A percentile compares a stretch with the other conserved stretches of the same genome.
Evolutionary conservation across 768 basidiomycete genomes (phyloP).

Genomic region (Russula abietina): DNA sequence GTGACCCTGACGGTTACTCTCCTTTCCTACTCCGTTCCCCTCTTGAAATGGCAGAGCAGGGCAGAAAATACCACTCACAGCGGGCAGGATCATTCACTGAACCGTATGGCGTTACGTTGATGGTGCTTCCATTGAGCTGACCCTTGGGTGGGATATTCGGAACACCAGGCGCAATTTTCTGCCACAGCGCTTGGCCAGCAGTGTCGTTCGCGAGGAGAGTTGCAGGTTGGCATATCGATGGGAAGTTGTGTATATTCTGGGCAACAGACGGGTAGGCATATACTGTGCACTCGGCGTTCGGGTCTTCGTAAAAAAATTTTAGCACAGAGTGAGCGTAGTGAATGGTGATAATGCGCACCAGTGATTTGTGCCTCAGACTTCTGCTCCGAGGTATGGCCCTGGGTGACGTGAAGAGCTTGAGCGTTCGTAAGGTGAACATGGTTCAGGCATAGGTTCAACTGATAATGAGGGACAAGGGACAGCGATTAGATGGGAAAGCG

Average conservation of each 20-base stretch:
- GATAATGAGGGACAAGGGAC: too few species aligned
- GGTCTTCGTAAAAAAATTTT: conserved; percentile 4
- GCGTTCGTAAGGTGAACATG: background rate
- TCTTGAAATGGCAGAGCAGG: background rate
- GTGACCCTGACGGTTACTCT: too few species aligned
- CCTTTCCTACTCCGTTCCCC: too few species aligned
- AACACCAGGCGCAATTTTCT: conserved; percentile 38
- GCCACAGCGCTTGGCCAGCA: conserved; percentile 36
- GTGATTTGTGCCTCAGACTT: conserved; percentile 17
- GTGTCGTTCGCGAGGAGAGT: conserved; percentile 15
- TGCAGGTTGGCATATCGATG: conserved; percentile 13
- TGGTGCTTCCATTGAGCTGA: conserved; percentile 1
- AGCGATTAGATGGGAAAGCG: too few species aligned
- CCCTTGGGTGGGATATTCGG: conserved; percentile 44
- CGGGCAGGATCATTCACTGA: conserved; percentile 22
- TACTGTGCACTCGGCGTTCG: conserved; percentile 13
- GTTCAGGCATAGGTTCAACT: too few species aligned
- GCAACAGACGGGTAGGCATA: conserved; percentile 17
- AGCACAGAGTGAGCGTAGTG: background rate
- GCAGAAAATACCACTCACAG: conserved; percentile 11
- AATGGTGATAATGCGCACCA: background rate
- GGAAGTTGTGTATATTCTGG: conserved; percentile 7
- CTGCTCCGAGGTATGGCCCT: conserved; percentile 17
- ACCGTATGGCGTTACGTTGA: conserved; percentile 9
- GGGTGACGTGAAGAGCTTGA: conserved; percentile 9